Evolutionary conservation across 2,329 filamentous ascomycete genomes (phyloP).

Genomic region (Bipolaris oryzae): DNA sequence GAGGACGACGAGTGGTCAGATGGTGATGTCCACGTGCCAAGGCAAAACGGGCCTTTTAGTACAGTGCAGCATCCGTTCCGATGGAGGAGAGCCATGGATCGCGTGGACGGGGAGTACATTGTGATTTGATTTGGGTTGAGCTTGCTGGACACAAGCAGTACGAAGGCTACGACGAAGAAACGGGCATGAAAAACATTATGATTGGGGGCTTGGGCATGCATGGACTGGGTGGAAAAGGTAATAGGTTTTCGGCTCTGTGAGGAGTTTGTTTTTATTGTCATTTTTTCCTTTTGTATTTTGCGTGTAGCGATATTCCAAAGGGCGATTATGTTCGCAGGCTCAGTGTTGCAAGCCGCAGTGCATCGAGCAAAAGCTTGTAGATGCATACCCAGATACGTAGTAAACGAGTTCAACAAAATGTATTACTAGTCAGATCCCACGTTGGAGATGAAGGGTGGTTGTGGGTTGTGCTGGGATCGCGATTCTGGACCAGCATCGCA

Average conservation of each 20-base stretch:
- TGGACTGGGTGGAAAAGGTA: conserved; percentile 10
- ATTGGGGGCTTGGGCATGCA: conserved; percentile 13
- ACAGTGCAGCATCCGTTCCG: conserved; percentile 49
- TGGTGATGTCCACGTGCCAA: conserved; percentile 28
- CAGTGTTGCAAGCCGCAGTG: neutral
- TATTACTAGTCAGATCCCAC: neutral
- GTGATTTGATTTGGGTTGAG: conserved; percentile 49
- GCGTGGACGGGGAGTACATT: conserved; percentile 59
- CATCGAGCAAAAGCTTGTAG: neutral
- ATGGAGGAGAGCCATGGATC: conserved; percentile 59
- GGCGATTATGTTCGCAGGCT: neutral
- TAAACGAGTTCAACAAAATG: conserved; percentile 1
- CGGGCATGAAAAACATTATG: conserved; percentile 11
- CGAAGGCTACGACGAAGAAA: conserved; percentile 11
- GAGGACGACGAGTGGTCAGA: conserved; percentile 53
- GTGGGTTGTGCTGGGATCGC: neutral
- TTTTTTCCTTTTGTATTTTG: conserved; percentile 8
- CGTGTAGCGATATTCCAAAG: conserved; percentile 9
- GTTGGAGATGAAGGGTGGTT: neutral
- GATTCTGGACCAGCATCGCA: conserved; percentile 4
- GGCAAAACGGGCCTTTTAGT: conserved; percentile 30
- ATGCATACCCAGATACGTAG: conserved; percentile 1
- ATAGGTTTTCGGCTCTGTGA: conserved; percentile 1
- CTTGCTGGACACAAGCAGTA: conserved; percentile 24
- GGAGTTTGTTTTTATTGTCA: conserved; percentile 5